A percentile compares a stretch with the other conserved stretches of the same genome.
These are phyloP conservation scores for Sporothrix pallida DNA, from an alignment of 2,329 filamentous ascomycete genomes.

Conservation along the genomic window DNA sequence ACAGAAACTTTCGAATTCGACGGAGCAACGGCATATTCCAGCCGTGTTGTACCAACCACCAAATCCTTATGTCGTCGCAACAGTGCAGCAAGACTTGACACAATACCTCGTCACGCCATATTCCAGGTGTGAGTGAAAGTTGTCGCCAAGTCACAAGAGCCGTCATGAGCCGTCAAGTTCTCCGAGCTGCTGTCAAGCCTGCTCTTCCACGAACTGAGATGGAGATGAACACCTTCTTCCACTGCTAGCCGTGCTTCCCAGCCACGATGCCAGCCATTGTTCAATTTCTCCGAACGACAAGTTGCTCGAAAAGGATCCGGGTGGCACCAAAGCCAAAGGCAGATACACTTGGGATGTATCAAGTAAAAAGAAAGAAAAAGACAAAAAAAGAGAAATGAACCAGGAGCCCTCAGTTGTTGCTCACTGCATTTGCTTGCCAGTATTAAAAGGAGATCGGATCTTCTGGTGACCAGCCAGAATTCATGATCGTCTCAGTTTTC, in stretches of 20 bases:
- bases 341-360: slow-evolving; percentile 15
- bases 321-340: neutral
- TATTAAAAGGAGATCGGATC: slow-evolving; percentile 39
- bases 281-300: slow-evolving; percentile 4
- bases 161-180: neutral
- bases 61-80: slow-evolving; percentile 32
- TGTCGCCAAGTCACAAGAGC: neutral
- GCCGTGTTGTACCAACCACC: slow-evolving; percentile 5
- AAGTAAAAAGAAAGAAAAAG: neutral
- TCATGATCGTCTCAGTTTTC: slow-evolving; percentile 28
- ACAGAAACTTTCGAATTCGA: neutral
- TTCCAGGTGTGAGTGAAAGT: slow-evolving; percentile 13
- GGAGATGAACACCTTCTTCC: neutral
- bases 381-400: slow-evolving; percentile 18
- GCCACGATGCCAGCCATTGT: slow-evolving; percentile 17
- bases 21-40: neutral
- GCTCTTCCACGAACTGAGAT: neutral
- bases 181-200: slow-evolving; percentile 35
- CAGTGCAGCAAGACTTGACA: neutral
- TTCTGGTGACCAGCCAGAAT: slow-evolving; percentile 42
- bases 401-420: slow-evolving; percentile 45
- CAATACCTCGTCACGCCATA: neutral
- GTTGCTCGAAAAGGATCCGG: slow-evolving; percentile 31
- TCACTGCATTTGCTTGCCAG: slow-evolving; percentile 59
- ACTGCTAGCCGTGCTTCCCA: slow-evolving; percentile 23